Evolutionary conservation across 305 asterid species (phyloP).

Genomic region (Andrographis paniculata): DNA sequence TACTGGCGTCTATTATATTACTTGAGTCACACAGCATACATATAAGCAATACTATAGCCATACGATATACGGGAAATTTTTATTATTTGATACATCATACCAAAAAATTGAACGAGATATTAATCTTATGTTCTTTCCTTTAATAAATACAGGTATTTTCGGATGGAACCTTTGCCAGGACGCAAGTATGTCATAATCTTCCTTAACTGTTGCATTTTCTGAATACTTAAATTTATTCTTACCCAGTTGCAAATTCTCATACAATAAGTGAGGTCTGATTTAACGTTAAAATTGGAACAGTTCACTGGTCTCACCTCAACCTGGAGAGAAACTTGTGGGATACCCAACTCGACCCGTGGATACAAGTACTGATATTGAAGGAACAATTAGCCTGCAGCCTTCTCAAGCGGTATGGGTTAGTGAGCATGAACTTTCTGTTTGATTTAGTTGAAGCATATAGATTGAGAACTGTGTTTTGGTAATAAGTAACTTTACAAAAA

Average conservation of each 20-base stretch:
- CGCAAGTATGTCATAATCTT: slow-evolving; percentile 58
- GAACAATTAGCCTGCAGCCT: slow-evolving; percentile 91
- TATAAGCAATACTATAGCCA: too few relatives aligned
- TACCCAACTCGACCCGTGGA: slow-evolving; percentile 96
- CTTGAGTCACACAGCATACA: too few relatives aligned
- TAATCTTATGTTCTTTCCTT: too few relatives aligned
- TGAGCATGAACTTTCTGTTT: slow-evolving; percentile 13
- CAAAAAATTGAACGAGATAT: too few relatives aligned
- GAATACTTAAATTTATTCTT: slow-evolving; percentile 5
- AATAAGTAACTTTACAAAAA: too few relatives aligned
- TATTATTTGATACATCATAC: too few relatives aligned
- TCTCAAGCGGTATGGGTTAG: slow-evolving; percentile 62
- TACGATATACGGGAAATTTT: too few relatives aligned
- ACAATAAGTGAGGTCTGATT: slow-evolving; percentile 12
- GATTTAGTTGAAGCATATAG: too few relatives aligned
- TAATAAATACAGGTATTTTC: slow-evolving; percentile 96
- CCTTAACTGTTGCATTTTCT: slow-evolving; percentile 9
- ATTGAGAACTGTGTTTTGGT: too few relatives aligned
- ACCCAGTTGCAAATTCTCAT: too few relatives aligned
- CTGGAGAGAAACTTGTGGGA: slow-evolving; percentile 86
- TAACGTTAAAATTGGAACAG: slow-evolving; percentile 51
- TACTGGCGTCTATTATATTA: too few relatives aligned
- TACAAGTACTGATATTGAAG: slow-evolving; percentile 85
- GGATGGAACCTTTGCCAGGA: slow-evolving; percentile 90
- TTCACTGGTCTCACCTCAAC: slow-evolving; percentile 76